A percentile compares a stretch with the other conserved stretches of the same genome.
Conservation (phyloP, 148 eudicot genomes). For the Chenopodium album region DNA sequence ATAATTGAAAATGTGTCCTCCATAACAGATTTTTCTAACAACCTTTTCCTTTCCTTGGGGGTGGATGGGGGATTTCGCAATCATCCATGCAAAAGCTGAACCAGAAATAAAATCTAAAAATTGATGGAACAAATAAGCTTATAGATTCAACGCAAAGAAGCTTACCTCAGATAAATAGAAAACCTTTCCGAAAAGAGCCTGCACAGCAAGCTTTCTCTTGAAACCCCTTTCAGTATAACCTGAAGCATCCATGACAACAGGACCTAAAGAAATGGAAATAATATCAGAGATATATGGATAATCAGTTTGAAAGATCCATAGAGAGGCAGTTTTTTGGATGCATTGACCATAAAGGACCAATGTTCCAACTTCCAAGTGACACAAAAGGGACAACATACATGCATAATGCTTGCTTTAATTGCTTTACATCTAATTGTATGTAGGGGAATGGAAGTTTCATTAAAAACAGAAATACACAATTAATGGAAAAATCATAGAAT, state of each 20-base stretch:
- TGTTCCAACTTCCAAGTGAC: background rate
- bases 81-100: background rate
- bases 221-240: constrained; percentile 95
- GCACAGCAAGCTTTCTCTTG: constrained; percentile 92
- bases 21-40: background rate
- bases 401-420: background rate
- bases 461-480: background rate
- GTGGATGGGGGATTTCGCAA: background rate
- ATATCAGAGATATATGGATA: constrained; percentile 15
- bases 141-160: constrained; percentile 7
- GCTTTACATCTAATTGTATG: background rate
- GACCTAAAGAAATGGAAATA: constrained; percentile 52
- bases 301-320: background rate
- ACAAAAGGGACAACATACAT: background rate
- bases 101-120: background rate
- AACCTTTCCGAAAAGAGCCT: constrained; percentile 86
- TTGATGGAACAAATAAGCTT: background rate
- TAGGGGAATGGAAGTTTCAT: background rate
- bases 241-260: constrained; percentile 94
- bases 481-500: background rate
- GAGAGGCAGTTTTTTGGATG: background rate
- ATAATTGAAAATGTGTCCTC: background rate
- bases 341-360: background rate
- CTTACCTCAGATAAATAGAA: constrained; percentile 92
- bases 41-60: background rate